Base-by-base conservation (phyloP, 2,329 filamentous ascomycete genomes). In the Cercospora sp. region DNA sequence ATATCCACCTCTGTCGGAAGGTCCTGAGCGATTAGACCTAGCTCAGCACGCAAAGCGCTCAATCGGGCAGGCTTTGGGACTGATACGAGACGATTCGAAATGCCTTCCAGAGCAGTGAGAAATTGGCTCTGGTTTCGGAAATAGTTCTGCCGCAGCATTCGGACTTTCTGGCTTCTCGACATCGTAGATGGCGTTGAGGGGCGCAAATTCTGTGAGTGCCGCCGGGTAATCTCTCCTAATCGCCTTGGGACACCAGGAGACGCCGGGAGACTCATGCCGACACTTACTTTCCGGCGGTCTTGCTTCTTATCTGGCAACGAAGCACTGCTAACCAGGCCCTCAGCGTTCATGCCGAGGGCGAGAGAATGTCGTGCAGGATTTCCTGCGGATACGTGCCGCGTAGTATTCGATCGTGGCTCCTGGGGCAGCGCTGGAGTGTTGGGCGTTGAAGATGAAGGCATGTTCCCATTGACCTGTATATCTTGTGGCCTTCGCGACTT, bases 1-100 rank as follows among this genome's bases (percentile, higher is more conserved):
- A 95, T 91, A 74, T 95, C 92, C 16, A 95, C 89, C 79, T 95
- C 92, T 3, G 92, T 90, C 0, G 92, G 92, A 55, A 95, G 81
- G 75, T 95, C 92, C 75, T 92, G 91, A 2, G 89, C 90, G 70
- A 95, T 91, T 40, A 95, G 83, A 13, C 91, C 92, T 68, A 95
- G 84, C 79, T 95, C 92, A 2, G 92, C 92, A 66, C 92, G 87
- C 57, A 95, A 82, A 51, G 92, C 92, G 78, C 92, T 95, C 73
- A 95, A 84, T 33, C 92, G 88, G 48, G 92, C 92, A 36, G 89
- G 88, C 77, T 95, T 95, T 1, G 92, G 92, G 5, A 95, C 92
- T 64, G 90, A 85, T 5, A 95, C 91, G 55, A 95, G 82, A n/a
- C 91, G 88, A 76, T 93, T 94, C 2, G 92, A 95, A 63, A 95